Percentiles rank a stretch among this genome's conserved stretches.
These are phyloP conservation scores for Suillus tomentosus DNA, from an alignment of 768 basidiomycete species.

Conservation along the genomic window DNA sequence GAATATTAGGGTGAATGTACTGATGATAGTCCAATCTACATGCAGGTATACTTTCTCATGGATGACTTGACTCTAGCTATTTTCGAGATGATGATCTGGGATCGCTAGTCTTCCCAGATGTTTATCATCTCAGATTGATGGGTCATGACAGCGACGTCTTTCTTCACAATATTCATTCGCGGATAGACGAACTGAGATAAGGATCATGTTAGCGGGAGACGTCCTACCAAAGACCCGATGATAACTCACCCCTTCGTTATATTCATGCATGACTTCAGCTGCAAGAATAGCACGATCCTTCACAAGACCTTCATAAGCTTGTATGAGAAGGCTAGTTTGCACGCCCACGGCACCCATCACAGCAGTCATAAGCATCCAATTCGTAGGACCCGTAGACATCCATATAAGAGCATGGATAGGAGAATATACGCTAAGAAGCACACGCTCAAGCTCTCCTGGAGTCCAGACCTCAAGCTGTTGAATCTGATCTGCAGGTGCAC, in stretches of 20 bases:
- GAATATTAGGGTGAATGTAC: not conserved
- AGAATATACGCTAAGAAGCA: conserved; percentile 75
- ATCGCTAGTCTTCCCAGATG: conserved; percentile 46
- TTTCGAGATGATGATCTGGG: not conserved
- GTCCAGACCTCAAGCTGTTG: conserved; percentile 81
- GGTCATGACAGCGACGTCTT: conserved; percentile 84
- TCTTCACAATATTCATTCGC: conserved; percentile 72
- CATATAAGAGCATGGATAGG: conserved; percentile 76
- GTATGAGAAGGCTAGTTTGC: conserved; percentile 49
- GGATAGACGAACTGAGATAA: conserved; percentile 75
- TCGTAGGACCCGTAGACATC: conserved; percentile 67
- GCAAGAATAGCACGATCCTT: conserved; percentile 78
- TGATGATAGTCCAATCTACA: conserved; percentile 4
- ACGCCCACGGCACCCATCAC: conserved; percentile 67
- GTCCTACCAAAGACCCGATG: not conserved
- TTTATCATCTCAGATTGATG: conserved; percentile 78
- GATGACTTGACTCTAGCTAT: not conserved
- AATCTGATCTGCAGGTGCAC: conserved; percentile 51
- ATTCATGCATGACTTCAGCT: conserved; percentile 82
- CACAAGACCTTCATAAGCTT: conserved; percentile 59
- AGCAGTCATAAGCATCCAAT: conserved; percentile 74
- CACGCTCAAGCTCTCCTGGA: conserved; percentile 70
- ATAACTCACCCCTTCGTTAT: conserved; percentile 69
- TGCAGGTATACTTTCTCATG: conserved; percentile 3
- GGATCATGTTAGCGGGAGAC: not conserved